Evolutionary conservation across 2,329 filamentous ascomycete genomes (phyloP), one percentile per base, ranked within the genome.

Genomic region (Clathrospora elynae): DNA sequence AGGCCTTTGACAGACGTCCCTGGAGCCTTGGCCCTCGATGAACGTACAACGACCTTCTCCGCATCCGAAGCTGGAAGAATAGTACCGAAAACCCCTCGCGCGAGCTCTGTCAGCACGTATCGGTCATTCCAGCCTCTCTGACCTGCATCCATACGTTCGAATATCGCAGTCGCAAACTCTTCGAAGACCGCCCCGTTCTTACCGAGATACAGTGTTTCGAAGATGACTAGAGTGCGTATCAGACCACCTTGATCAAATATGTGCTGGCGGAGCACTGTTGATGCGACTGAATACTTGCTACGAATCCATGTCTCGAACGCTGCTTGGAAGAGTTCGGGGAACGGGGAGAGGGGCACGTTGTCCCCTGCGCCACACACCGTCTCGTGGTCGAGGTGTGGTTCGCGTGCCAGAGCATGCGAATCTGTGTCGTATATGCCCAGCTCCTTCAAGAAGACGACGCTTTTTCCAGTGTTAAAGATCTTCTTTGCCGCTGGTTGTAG

Each of bases 391-490:
- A 89, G 67, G 3, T 46, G 49, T 34, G 65, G 63, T 36, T 71
- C 59, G 5, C 19, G 12, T 7, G 48, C 51, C 2, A 25, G 39
- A 3, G 42, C 18, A 7, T 34, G 35, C 13, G 51, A n/a, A 3
- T 29, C 32, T 47, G 65, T 42, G 50, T 58, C 66, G 46, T 79
- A 75, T 41, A 78, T 75, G 26, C 84, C 82, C 8, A 96, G 75
- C 33, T 86, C 81, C 47, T 85, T 85, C n/a, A 96, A 73, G 30
- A 96, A 86, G 1, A 93, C 82, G 41, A 93, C 85, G 57, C 87
- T 95, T 70, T 96, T 96, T 0, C 92, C 92, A 1, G 89, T 85
- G 1, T 85, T 90, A 59, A 96, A 92, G 24, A 96, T 89, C 49
- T 84, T 87, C 16, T 75, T 73, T 0, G 82, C 83, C 2, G 85